phyloP scores from a whole-genome alignment of 2,329 filamentous ascomycete genomes.

The Talaromyces pinophilus region DNA sequence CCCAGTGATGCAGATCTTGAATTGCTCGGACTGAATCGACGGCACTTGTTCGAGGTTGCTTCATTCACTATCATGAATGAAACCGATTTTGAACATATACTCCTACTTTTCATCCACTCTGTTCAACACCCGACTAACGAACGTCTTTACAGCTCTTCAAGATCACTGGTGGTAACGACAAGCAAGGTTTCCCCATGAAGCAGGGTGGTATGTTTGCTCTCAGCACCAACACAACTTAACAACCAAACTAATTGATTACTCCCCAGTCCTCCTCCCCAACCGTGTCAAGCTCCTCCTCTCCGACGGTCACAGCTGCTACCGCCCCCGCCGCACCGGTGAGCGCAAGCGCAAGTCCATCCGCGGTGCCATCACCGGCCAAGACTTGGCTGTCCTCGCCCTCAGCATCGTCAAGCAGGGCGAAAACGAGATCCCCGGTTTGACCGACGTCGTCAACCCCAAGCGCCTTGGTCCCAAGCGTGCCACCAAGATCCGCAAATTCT shows the following conservation, averaged over 20 bases:
- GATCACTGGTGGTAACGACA: conserved; percentile 99
- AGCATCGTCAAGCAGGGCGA: conserved; percentile 98
- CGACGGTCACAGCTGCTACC: conserved; percentile 98
- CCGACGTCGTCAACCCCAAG: conserved; percentile 98
- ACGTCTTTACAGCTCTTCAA: conserved; percentile 66
- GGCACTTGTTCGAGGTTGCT: background rate
- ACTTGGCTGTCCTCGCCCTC: conserved; percentile 92
- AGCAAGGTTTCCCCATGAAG: conserved; percentile 99
- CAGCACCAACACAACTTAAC: background rate
- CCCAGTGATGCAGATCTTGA: background rate
- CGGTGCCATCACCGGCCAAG: conserved; percentile 96
- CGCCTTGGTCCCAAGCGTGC: conserved; percentile 98
- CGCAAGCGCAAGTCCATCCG: conserved; percentile 99
- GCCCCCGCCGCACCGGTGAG: conserved; percentile 94
- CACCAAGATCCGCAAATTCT: conserved; percentile 99
- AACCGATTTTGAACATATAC: background rate
- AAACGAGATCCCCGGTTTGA: conserved; percentile 87
- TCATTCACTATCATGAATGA: background rate
- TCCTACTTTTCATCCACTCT: background rate
- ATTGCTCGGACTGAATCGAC: background rate
- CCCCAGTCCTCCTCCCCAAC: conserved; percentile 77
- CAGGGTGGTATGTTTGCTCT: conserved; percentile 67
- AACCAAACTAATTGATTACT: conserved; percentile 31
- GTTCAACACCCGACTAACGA: background rate
- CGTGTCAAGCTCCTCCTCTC: conserved; percentile 96